Conservation (phyloP, 208 protist genomes). For the Acanthamoeba royreba region DNA sequence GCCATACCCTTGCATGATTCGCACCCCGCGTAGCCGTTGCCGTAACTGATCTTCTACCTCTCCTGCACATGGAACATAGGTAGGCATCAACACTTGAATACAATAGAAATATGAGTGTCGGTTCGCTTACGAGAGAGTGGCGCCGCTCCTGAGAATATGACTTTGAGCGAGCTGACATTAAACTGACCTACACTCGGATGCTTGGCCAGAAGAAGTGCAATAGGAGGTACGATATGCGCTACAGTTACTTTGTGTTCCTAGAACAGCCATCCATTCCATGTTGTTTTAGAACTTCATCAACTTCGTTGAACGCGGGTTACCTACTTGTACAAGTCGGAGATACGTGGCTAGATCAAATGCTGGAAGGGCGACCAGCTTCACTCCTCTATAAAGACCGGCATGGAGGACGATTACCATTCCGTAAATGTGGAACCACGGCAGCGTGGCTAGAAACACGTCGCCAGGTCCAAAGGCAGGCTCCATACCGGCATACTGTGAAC, state of each 20-base stretch:
- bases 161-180: slow-evolving; percentile 50
- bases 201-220: slow-evolving; percentile 81
- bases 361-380: slow-evolving; percentile 71
- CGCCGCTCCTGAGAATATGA: not conserved
- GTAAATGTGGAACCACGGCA: slow-evolving; percentile 87
- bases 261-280: not conserved
- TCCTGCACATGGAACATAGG: slow-evolving; percentile 12
- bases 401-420: slow-evolving; percentile 76
- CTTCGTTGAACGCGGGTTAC: not conserved
- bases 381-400: slow-evolving; percentile 47
- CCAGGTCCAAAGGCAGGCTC: not conserved
- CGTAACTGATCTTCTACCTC: slow-evolving; percentile 63
- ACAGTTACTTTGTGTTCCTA: slow-evolving; percentile 76
- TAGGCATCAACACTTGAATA: not conserved
- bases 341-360: slow-evolving; percentile 74
- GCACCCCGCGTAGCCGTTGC: slow-evolving; percentile 38
- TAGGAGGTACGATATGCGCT: slow-evolving; percentile 82
- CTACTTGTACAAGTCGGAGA: slow-evolving; percentile 1
- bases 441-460: slow-evolving; percentile 68
- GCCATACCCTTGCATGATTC: slow-evolving; percentile 80
- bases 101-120: not conserved
- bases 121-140: not conserved
- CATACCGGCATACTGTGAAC: not conserved
- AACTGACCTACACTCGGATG: slow-evolving; percentile 70
- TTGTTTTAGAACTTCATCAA: not conserved